Conservation (phyloP, 345 rosid genomes). For the Viola odorata region DNA sequence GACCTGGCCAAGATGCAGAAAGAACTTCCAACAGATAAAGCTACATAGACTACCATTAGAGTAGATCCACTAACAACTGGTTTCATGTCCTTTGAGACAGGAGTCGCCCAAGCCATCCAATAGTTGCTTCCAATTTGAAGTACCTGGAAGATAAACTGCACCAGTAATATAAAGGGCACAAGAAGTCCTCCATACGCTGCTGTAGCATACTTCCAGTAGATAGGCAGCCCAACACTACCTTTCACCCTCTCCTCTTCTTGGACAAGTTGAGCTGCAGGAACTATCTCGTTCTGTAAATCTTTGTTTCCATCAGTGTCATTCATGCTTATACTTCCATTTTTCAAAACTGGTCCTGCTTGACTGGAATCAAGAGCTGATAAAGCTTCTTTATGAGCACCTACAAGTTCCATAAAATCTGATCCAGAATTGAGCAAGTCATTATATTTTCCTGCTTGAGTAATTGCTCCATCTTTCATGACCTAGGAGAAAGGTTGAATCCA, state of each 20-base stretch:
- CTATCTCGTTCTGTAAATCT: constrained; percentile 27
- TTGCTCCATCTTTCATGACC: constrained; percentile 73
- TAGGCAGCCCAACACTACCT: constrained; percentile 53
- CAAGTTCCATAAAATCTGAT: constrained; percentile 63
- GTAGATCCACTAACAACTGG: constrained; percentile 34
- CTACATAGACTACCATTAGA: constrained; percentile 14
- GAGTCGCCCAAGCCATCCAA: constrained; percentile 88
- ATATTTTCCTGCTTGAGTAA: constrained; percentile 67
- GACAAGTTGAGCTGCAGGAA: constrained; percentile 44
- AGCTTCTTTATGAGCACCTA: constrained; percentile 58
- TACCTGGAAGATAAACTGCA: constrained; percentile 47
- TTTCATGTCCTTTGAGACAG: constrained; percentile 42
- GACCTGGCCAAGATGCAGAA: constrained; percentile 46
- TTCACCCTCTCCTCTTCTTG: constrained; percentile 80
- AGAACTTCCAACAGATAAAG: constrained; percentile 40
- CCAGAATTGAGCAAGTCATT: constrained; percentile 51
- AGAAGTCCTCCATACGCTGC: constrained; percentile 62
- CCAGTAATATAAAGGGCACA: constrained; percentile 52
- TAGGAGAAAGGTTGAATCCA: not conserved
- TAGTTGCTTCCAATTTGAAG: constrained; percentile 67
- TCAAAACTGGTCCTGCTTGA: constrained; percentile 26
- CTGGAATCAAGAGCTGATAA: constrained; percentile 42
- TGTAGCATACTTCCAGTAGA: constrained; percentile 57
- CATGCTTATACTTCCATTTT: constrained; percentile 14
- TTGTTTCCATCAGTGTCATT: constrained; percentile 28